Evolutionary conservation across 108 stramenopile species (phyloP).

Genomic region (Parietichytrium sp.): DNA sequence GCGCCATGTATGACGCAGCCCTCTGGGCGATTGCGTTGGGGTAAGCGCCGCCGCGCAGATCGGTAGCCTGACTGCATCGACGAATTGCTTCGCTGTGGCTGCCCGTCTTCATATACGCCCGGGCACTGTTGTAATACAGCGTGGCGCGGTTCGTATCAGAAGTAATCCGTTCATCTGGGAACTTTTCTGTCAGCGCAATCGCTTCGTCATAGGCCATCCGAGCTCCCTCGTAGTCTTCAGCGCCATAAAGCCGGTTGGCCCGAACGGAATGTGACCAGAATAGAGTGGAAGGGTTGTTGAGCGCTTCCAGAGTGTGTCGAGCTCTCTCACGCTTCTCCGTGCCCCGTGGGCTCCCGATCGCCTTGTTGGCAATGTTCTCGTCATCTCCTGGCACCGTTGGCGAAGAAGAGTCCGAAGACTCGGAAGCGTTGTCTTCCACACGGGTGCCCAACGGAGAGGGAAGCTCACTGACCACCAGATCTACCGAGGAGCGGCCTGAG

Average conservation of each 20-base stretch:
- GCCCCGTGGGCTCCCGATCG: too few relatives aligned
- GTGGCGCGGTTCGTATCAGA: neutral
- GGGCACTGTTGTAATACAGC: slow-evolving; percentile 25
- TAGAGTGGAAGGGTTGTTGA: too few relatives aligned
- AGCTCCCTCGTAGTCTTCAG: slow-evolving; percentile 19
- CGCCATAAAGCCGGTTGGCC: slow-evolving; percentile 8
- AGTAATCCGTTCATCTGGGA: neutral
- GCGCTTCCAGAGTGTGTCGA: too few relatives aligned
- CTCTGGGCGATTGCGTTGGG: slow-evolving; percentile 21
- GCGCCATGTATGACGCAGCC: slow-evolving; percentile 32
- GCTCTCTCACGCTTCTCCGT: too few relatives aligned
- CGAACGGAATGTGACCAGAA: slow-evolving; percentile 37
- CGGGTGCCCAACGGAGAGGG: too few relatives aligned
- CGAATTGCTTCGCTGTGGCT: neutral
- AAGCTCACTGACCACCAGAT: neutral
- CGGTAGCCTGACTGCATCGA: neutral
- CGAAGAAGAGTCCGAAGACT: too few relatives aligned
- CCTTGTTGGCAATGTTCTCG: too few relatives aligned
- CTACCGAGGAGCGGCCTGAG: neutral
- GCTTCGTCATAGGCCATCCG: neutral
- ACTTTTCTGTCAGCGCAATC: neutral
- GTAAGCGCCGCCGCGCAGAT: neutral
- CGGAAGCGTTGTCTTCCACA: too few relatives aligned
- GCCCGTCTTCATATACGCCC: slow-evolving; percentile 29
- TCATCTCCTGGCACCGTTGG: too few relatives aligned